Base-by-base conservation (phyloP, 1,284 basidiomycete species). In the Singerocomus inundabilis region DNA sequence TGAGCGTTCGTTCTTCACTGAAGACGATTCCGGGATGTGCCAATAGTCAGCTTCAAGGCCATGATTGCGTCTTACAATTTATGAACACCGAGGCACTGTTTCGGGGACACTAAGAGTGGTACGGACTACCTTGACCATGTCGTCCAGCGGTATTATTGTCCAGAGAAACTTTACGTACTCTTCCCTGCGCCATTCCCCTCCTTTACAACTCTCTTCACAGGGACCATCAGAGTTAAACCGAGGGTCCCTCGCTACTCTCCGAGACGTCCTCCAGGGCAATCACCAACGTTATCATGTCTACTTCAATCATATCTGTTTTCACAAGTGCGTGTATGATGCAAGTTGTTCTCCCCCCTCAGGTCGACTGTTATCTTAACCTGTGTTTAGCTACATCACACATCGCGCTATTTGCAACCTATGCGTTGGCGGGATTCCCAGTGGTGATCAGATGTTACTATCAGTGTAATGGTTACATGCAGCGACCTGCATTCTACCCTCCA, bases 391-490 rank as follows among this genome's bases (percentile, higher is more conserved):
- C 51, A 57, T 65, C 10, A 62, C 73, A 0, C 77, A 79, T 54
- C 75, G 74, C 26, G 57, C 73, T n/a, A 1, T 61, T 75, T 9
- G 76, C 75, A 2, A 60, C 72, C 18, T 79, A 74, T 53, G 62
- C 66, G 6, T 53, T 77, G 18, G 78, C 78, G 1, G 73, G 70
- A 1, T 56, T 64, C 1, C 61, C 60, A 0, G 34, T 63, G 3
- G 54, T 72, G n/a, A 62, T 79, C 34, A 62, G 66, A 26, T 66
- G 64, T 4, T 73, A 69, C 8, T 77, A 74, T 50, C 47, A 68
- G 15, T 55, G 51, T 0, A 71, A 78, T 44, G 48, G 57, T 2
- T 33, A 46, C 0, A 62, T 61, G 18, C 71, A 73, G 51, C 66
- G 62, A 3, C 56, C 64, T 0, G 66, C 65, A 0, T 60, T 73